Evolutionary conservation across 257 asterid species (phyloP), one percentile per base, ranked within the genome.

Genomic region (Solanum pimpinellifolium): DNA sequence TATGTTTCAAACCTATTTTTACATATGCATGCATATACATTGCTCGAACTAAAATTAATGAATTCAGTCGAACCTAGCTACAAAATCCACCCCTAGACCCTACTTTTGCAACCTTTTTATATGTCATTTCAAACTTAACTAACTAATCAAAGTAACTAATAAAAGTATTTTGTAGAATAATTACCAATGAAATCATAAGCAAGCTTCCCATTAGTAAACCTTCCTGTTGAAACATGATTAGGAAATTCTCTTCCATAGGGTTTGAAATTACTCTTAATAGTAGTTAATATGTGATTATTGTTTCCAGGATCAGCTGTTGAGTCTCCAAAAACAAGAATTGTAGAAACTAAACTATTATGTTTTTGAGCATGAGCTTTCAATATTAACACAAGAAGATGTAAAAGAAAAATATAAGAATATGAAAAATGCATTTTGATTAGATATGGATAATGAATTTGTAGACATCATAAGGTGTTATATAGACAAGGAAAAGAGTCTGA

Each of bases 271-370:
- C 96, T 83, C 92, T 62, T 91, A 29, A 92, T 90, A 8, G 90
- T 4, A 42, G 98, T 94, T 0, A 5, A 2, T 27, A 95, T 89
- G 88, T 88, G 90, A 90, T 96, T 93, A 52, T 96, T 96, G 77
- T 96, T 96, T 35, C 99, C 99, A 9, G 98, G 91, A 77, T 96
- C 99, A 6, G 81, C 93, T 9, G 98, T 94, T 11, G 99, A 96
- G 88, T 96, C 99, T 9, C 99, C 99, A 70, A 96, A 95, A 0
- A 94, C 56, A 11, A 95, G 90, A 87, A 96, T 60, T 11, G 95
- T 87, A 0, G 95, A 85, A 80, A 90, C 90, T 16, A 44, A 77
- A 25, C 14, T 66, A 35, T 14, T 77, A 2, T 65, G 29, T 31
- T 18, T 20, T 35, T 74, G 76, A 44, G 83, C 21, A 70, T 52